Conservation (phyloP, 2,329 filamentous ascomycete species). For the Talaromyces sp. region DNA sequence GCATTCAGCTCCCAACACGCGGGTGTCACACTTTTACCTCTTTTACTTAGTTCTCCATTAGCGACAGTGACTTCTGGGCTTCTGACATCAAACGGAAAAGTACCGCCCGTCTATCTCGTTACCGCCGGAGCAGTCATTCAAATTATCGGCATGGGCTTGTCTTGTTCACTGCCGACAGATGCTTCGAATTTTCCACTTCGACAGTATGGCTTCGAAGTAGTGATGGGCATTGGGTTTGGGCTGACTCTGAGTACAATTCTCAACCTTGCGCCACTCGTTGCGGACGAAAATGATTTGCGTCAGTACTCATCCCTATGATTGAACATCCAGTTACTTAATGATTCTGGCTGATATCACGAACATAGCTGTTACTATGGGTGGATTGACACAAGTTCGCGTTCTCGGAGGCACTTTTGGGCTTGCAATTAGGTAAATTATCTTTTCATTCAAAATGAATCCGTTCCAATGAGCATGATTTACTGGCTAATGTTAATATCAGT, state of each 20-base stretch:
- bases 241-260: constrained; percentile 31
- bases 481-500: not conserved
- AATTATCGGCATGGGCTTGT: constrained; percentile 34
- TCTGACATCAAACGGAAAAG: constrained; percentile 26
- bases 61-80: constrained; percentile 30
- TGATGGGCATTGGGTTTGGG: constrained; percentile 41
- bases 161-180: constrained; percentile 23
- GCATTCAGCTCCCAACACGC: constrained; percentile 30
- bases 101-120: constrained; percentile 31
- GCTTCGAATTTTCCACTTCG: constrained; percentile 19
- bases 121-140: constrained; percentile 29
- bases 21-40: constrained; percentile 33
- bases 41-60: constrained; percentile 29
- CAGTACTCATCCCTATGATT: constrained; percentile 4
- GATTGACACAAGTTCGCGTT: constrained; percentile 38
- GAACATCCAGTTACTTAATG: too few species aligned
- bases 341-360: not conserved
- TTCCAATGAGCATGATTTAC: not conserved
- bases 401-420: constrained; percentile 38
- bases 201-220: constrained; percentile 35
- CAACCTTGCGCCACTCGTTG: constrained; percentile 32
- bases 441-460: too few species aligned
- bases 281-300: constrained; percentile 30
- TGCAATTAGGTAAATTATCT: constrained; percentile 29
- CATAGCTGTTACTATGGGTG: constrained; percentile 37